These are phyloP conservation scores for Tubosaeta brunneosetosa DNA, from an alignment of 768 basidiomycete genomes.

Conservation along the genomic window DNA sequence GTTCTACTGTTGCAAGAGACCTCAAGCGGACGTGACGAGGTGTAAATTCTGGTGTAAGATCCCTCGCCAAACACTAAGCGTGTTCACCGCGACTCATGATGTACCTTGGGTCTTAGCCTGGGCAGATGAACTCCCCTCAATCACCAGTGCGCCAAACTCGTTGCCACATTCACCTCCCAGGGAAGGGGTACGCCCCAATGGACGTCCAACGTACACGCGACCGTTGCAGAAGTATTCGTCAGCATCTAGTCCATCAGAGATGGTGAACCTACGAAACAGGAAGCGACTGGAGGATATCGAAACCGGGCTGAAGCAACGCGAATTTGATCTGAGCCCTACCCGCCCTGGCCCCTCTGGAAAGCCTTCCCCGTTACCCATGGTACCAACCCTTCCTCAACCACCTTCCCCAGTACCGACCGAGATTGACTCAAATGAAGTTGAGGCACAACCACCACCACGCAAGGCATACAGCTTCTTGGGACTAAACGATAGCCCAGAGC, in stretches of 20 bases:
- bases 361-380: neutral
- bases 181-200: neutral
- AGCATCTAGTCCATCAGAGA: neutral
- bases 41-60: conserved; percentile 39
- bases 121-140: conserved; percentile 28
- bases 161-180: neutral
- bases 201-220: neutral
- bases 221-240: neutral
- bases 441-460: conserved; percentile 2
- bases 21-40: conserved; percentile 2
- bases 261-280: conserved; percentile 5
- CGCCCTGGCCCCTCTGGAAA: conserved; percentile 5
- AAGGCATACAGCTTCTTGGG: conserved; percentile 24
- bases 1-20: conserved; percentile 39
- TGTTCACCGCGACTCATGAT: neutral
- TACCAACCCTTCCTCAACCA: conserved; percentile 13
- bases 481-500: conserved; percentile 13
- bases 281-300: conserved; percentile 15
- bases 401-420: conserved; percentile 26
- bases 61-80: neutral
- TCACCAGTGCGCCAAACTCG: neutral
- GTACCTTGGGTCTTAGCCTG: conserved; percentile 26
- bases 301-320: conserved; percentile 15
- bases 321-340: conserved; percentile 8
- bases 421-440: conserved; percentile 15